A percentile compares a stretch with the other conserved stretches of the same genome.
Conservation (phyloP, 164 flowering plant genomes). For the Vitis riparia region DNA sequence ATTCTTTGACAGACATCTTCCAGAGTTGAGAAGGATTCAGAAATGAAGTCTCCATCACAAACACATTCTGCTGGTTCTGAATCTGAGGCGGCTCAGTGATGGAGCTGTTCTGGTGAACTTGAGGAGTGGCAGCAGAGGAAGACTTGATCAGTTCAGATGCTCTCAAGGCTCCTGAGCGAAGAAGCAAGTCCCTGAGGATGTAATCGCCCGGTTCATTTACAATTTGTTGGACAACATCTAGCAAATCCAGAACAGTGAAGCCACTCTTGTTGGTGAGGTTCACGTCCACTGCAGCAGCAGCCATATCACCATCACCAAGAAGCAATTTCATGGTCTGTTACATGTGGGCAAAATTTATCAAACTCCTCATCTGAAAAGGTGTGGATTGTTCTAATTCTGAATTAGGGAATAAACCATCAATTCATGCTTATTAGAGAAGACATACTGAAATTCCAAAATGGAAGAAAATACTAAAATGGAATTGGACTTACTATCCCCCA, state of each 20-base stretch:
- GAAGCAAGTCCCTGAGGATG: neutral
- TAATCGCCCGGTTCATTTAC: neutral
- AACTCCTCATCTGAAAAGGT: too few relatives aligned
- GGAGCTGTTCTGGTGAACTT: too few relatives aligned
- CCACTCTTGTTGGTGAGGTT: constrained; percentile 5
- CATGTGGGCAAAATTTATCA: too few relatives aligned
- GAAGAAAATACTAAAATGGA: too few relatives aligned
- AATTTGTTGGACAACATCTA: neutral
- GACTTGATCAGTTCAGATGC: neutral
- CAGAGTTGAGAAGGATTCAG: neutral
- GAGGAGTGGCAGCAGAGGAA: too few relatives aligned
- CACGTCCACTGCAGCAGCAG: neutral
- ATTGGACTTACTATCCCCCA: neutral
- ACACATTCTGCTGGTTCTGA: too few relatives aligned
- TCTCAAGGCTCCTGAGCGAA: neutral
- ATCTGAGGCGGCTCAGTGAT: too few relatives aligned
- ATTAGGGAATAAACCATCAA: too few relatives aligned
- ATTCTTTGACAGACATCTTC: neutral
- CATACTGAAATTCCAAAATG: too few relatives aligned
- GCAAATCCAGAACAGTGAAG: constrained; percentile 3
- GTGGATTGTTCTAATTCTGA: too few relatives aligned
- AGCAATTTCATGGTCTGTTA: constrained; percentile 1
- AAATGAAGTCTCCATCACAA: neutral
- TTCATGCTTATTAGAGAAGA: neutral
- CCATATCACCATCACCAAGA: constrained; percentile 2